These are phyloP conservation scores for Ceratocystis eucalypticola DNA, from an alignment of 2,329 filamentous ascomycete species.

Conservation along the genomic window DNA sequence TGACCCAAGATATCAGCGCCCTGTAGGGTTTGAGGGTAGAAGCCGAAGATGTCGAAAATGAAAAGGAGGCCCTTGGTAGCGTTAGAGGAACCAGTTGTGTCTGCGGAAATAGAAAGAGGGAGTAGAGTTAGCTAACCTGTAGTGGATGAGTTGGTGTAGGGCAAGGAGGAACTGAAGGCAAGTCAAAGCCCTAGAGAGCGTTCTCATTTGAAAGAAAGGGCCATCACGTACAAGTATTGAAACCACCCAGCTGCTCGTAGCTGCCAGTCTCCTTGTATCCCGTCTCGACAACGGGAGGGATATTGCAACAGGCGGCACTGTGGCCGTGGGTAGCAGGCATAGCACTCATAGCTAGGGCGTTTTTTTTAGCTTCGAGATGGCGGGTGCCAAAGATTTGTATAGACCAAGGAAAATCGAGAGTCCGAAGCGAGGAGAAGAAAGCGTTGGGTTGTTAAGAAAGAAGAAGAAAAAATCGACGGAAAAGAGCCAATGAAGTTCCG, in stretches of 20 bases:
- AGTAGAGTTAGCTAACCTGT: not conserved
- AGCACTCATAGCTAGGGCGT: constrained; percentile 31
- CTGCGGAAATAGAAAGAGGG: constrained; percentile 22
- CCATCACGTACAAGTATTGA: constrained; percentile 35
- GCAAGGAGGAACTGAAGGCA: not conserved
- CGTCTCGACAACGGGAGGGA: constrained; percentile 35
- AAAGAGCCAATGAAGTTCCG: no score
- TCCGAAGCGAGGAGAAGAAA: not conserved
- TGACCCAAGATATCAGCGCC: constrained; percentile 54
- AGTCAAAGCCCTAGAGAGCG: not conserved
- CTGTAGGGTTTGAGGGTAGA: constrained; percentile 56
- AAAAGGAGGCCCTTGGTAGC: constrained; percentile 46
- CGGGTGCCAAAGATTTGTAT: not conserved
- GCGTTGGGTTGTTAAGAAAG: not conserved
- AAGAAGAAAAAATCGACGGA: not conserved
- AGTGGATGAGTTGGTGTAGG: no score
- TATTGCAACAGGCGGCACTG: constrained; percentile 43
- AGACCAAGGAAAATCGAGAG: no score
- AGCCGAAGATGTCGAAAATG: constrained; percentile 56
- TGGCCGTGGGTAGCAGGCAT: constrained; percentile 41
- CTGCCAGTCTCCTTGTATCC: constrained; percentile 42
- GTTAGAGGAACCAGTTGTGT: constrained; percentile 35
- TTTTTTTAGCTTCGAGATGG: not conserved
- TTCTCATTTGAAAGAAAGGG: not conserved
- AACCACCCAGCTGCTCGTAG: constrained; percentile 42